Base-by-base conservation (phyloP, 768 basidiomycete species). In the Exsudoporus frostii region DNA sequence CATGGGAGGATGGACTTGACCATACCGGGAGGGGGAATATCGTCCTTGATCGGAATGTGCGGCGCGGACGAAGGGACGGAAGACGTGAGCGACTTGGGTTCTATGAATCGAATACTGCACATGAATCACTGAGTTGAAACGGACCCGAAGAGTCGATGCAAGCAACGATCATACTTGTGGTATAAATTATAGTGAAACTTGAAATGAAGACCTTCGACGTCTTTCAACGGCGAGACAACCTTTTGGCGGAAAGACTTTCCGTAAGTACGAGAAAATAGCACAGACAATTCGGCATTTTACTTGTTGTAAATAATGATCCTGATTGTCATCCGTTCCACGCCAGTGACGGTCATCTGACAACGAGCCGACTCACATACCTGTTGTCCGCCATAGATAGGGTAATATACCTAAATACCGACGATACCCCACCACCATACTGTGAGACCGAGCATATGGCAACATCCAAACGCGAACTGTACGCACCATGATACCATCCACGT, bases 291-390 rank as follows among this genome's bases (percentile, higher is more conserved):
- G 7, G 34, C 39, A 29, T 14, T 72, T 55, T 60, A 86, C 89
- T 76, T 98, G 96, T 71, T 99, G 97, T 50, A 99, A 76, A 70
- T 99, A 99, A 66, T 96, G 92, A 67, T 98, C 97, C 86, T 98
- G 9, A n/a, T 0, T 14, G 19, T 9, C 65, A 25, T 19, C 50
- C 42, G 2, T 33, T 17, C 36, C 15, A 32, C 19, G 30, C 61
- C 39, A 61, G 47, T 34, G 39, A 56, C 48, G 32, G 19, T 40
- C 3, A 11, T 32, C 6, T 6, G 20, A 15, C 19, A 2, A 38
- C 14, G 29, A 20, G 22, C 7, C 17, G 9, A 33, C 15, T 24
- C 54, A 53, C 84, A 56, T 61, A 91, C 91, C 83, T 92, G 92
- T 55, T 84, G 85, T 33, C 77, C 83, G 22, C 96, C 96, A 64